Percentiles rank a stretch among this genome's conserved stretches.
Conservation (phyloP, 805 yeast species). For the Barnettozyma siamensis region DNA sequence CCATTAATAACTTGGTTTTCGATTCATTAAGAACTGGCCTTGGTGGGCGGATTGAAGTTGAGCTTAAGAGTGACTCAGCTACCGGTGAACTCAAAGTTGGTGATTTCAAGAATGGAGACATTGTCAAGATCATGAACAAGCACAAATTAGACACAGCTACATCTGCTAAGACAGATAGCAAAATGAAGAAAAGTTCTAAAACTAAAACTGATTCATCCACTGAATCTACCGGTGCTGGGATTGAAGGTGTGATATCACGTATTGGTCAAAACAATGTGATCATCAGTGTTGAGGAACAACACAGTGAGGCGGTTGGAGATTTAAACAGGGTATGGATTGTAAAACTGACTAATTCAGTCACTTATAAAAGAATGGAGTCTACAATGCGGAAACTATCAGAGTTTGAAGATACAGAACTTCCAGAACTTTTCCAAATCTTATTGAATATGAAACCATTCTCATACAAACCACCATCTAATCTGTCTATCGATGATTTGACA, state of each 20-base stretch:
- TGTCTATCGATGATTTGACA: slow-evolving; percentile 8
- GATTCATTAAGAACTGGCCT: slow-evolving; percentile 67
- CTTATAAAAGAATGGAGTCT: slow-evolving; percentile 74
- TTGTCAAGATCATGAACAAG: slow-evolving; percentile 53
- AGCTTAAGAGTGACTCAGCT: slow-evolving; percentile 51
- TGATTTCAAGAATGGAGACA: slow-evolving; percentile 67
- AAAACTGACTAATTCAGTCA: slow-evolving; percentile 53
- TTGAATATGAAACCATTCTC: slow-evolving; percentile 35
- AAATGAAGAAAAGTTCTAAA: slow-evolving; percentile 17
- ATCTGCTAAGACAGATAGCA: background rate
- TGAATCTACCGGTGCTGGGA: slow-evolving; percentile 5
- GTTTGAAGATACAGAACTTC: slow-evolving; percentile 28
- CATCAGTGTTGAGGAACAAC: slow-evolving; percentile 55
- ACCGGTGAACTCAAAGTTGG: slow-evolving; percentile 38
- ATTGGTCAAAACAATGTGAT: slow-evolving; percentile 42
- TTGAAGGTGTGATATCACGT: slow-evolving; percentile 65
- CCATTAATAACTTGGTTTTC: slow-evolving; percentile 58
- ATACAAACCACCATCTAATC: slow-evolving; percentile 34
- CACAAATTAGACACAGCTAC: slow-evolving; percentile 7
- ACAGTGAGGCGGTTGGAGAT: slow-evolving; percentile 43
- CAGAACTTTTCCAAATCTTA: slow-evolving; percentile 39
- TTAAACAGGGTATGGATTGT: slow-evolving; percentile 54
- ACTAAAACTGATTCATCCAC: slow-evolving; percentile 10
- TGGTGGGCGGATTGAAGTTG: slow-evolving; percentile 69
- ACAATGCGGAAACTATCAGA: slow-evolving; percentile 64